These are phyloP conservation scores for Phylloporus rhodoxanthus DNA, from an alignment of 768 basidiomycete species.

Conservation along the genomic window DNA sequence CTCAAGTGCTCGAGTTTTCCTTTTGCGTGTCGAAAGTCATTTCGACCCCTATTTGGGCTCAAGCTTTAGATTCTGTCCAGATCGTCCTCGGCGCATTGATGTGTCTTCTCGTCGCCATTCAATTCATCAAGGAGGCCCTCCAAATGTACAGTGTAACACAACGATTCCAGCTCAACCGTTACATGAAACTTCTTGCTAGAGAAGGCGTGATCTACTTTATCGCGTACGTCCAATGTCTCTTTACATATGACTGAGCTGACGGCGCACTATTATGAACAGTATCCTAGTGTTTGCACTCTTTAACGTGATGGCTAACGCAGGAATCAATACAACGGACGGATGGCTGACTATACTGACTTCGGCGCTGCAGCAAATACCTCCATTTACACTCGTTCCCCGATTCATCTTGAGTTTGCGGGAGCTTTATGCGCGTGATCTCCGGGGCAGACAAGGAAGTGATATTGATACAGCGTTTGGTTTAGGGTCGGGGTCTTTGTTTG, in stretches of 20 bases:
- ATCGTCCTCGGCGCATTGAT: neutral
- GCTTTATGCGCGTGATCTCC: neutral
- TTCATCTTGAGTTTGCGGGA: neutral
- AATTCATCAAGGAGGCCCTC: neutral
- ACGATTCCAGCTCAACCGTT: neutral
- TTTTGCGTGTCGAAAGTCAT: neutral
- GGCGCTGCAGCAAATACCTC: neutral
- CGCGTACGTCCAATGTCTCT: neutral
- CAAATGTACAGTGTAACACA: neutral
- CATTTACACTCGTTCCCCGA: neutral
- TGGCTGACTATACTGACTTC: neutral
- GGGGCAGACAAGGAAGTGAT: neutral
- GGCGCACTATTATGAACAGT: neutral
- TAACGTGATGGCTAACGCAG: neutral
- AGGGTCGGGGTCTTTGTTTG: neutral
- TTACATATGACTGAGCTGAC: neutral
- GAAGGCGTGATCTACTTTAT: neutral
- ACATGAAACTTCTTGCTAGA: neutral
- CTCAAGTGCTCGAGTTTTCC: neutral
- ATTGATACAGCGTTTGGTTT: neutral
- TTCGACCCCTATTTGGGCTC: neutral
- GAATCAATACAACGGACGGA: conserved; percentile 5
- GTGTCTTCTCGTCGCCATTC: neutral
- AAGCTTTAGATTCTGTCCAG: neutral
- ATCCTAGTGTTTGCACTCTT: neutral